Conservation (phyloP, 2,329 filamentous ascomycete genomes). For the Phialocephala sp. region DNA sequence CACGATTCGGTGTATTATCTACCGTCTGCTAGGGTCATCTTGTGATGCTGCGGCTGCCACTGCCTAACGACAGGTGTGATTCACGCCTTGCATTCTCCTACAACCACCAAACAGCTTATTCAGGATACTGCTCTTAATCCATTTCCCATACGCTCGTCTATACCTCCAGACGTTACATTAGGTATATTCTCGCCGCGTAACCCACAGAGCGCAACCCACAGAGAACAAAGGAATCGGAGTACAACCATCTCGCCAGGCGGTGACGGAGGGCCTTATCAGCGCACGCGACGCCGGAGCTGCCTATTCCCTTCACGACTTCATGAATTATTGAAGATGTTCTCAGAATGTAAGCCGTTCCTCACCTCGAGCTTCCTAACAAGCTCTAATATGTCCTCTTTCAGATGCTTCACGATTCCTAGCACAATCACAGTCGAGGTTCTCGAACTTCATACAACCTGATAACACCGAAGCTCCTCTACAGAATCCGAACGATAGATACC, state of each 20-base stretch:
- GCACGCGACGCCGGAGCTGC: slow-evolving; percentile 20
- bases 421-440: slow-evolving; percentile 92
- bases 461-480: slow-evolving; percentile 46
- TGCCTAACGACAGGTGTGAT: background rate
- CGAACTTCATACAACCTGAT: slow-evolving; percentile 69
- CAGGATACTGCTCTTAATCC: background rate
- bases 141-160: background rate
- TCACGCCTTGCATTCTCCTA: background rate
- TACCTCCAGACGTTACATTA: background rate
- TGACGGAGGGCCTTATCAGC: slow-evolving; percentile 7
- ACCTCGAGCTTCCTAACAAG: background rate
- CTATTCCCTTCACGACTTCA: slow-evolving; percentile 16
- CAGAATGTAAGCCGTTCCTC: slow-evolving; percentile 40
- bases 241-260: slow-evolving; percentile 7
- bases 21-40: background rate
- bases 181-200: background rate
- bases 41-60: slow-evolving; percentile 5
- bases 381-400: slow-evolving; percentile 47
- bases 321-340: slow-evolving; percentile 40
- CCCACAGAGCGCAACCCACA: background rate
- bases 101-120: slow-evolving; percentile 4
- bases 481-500: slow-evolving; percentile 45
- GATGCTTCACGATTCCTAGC: slow-evolving; percentile 97
- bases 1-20: background rate
- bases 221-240: slow-evolving; percentile 1